Base-by-base conservation (phyloP, 2,329 filamentous ascomycete genomes). In the Trichoderma cornu-damae region DNA sequence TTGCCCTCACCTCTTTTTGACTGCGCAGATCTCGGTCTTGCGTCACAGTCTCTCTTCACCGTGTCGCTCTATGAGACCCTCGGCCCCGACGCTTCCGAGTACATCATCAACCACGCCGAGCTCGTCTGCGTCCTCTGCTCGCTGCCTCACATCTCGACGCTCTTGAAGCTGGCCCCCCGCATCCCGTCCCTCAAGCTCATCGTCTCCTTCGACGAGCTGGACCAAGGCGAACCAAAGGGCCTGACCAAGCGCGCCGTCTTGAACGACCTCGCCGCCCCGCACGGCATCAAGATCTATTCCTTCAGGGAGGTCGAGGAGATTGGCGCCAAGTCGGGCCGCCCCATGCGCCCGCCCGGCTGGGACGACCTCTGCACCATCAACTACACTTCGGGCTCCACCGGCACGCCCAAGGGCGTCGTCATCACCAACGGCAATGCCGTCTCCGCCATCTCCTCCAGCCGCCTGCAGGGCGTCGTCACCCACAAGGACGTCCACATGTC, bases 51-150 rank as follows among this genome's bases (percentile, higher is more conserved):
- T 6, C 83, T 97, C 28, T 97, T 81, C 74, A 89, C 88, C 20
- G 91, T 99, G 56, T 96, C 93, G 4, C 86, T 99, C 50, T 99
- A 99, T 77, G 94, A 97, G 73, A 96, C 93, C 11, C 83, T 99
- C 4, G 93, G 93, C 8, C 87, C 93, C 11, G 90, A 96, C 64
- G 84, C 92, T 2, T 92, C 89, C 58, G 91, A 97, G 75, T 97
- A 89, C 75, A 96, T 99, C 72, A 88, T 97, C 76, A 95, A 95
- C 73, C 93, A 97, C 71, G 84, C 90, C 55, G 81, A 86, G 61
- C 77, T 97, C 57, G 73, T 79, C 59, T 89, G 86, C 66, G 84
- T 97, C 37, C 85, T 88, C 61, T 86, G 89, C 59, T 91, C 89
- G 26, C 77, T 96, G 44, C 84, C 85, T 42, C 92, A 96, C 68